phyloP scores from a whole-genome alignment of 2,329 filamentous ascomycete genomes.

The Trichoderma sp. region DNA sequence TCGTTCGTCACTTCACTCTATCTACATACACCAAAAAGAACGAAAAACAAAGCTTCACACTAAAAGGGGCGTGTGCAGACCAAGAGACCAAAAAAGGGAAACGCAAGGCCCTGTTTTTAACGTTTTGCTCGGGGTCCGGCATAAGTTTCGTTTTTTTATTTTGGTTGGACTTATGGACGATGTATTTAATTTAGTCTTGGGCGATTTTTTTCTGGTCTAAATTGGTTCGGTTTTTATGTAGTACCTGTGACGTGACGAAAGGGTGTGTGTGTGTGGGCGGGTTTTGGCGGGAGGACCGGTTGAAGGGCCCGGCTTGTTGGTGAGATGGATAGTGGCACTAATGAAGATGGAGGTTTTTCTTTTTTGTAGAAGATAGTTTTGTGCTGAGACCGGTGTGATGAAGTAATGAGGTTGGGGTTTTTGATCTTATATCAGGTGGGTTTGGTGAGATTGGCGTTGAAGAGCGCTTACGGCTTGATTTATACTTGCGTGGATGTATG shows the following conservation, averaged over 20 bases:
- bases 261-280: background rate
- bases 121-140: background rate
- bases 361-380: background rate
- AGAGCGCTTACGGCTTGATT: background rate
- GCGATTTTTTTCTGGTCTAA: background rate
- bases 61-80: conserved; percentile 17
- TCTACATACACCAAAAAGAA: background rate
- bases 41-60: background rate
- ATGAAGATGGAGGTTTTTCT: background rate
- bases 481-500: background rate
- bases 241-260: background rate
- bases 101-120: background rate
- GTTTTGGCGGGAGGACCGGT: background rate
- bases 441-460: background rate
- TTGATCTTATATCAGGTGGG: background rate
- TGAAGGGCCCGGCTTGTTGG: background rate
- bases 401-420: background rate
- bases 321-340: background rate
- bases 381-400: background rate
- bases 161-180: background rate
- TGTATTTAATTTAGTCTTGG: background rate
- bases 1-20: too few relatives aligned
- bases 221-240: background rate
- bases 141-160: background rate
- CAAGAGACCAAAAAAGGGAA: background rate